A percentile compares a stretch with the other conserved stretches of the same genome.
These are phyloP conservation scores for Coniophora puteana DNA, from an alignment of 1,284 basidiomycete genomes.

Conservation along the genomic window DNA sequence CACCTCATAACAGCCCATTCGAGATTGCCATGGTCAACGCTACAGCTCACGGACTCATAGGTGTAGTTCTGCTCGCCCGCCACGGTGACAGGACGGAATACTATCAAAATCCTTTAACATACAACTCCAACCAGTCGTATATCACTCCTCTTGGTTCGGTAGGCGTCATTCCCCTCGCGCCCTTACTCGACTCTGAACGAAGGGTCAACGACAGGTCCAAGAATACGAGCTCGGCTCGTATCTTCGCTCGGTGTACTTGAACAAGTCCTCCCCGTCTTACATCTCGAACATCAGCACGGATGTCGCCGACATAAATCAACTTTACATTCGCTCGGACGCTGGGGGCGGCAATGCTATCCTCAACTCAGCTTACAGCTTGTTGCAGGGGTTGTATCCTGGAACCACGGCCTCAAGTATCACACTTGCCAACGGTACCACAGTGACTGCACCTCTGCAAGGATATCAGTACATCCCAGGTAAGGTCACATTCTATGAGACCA, in stretches of 20 bases:
- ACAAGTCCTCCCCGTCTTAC: conserved; percentile 21
- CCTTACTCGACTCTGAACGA: neutral
- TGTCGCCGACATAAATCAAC: conserved; percentile 24
- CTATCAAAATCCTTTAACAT: conserved; percentile 32
- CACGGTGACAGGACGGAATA: conserved; percentile 42
- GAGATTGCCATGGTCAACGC: conserved; percentile 27
- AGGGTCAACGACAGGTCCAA: conserved; percentile 22
- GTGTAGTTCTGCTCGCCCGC: conserved; percentile 36
- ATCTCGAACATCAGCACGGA: conserved; percentile 33
- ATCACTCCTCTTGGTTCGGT: conserved; percentile 45
- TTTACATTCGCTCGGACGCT: conserved; percentile 35
- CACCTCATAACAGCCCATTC: too few species aligned
- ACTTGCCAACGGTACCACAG: conserved; percentile 44
- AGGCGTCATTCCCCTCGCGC: conserved; percentile 5
- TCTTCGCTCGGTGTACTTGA: conserved; percentile 36
- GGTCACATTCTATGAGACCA: neutral
- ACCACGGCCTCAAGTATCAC: conserved; percentile 29
- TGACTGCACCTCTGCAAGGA: conserved; percentile 46
- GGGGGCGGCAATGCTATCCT: conserved; percentile 44
- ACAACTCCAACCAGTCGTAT: conserved; percentile 37
- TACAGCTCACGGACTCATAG: conserved; percentile 23
- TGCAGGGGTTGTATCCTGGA: conserved; percentile 45
- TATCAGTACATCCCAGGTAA: conserved; percentile 37
- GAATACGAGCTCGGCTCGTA: conserved; percentile 38
- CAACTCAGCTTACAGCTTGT: conserved; percentile 30